These are phyloP conservation scores for Erigeron canadensis DNA, from an alignment of 129 eudicot species.

Conservation along the genomic window DNA sequence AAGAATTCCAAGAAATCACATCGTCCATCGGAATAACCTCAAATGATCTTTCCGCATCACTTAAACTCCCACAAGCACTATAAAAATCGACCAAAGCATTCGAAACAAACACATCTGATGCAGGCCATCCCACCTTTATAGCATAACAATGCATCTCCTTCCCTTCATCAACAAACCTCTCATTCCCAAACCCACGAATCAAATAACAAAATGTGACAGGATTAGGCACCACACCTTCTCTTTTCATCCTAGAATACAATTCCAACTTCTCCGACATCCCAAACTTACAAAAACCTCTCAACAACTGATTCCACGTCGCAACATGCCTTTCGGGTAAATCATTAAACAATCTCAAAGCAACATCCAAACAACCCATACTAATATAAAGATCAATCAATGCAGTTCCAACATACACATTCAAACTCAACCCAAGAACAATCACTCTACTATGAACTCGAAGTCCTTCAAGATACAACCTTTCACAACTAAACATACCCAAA, in stretches of 20 bases:
- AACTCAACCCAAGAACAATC: slow-evolving; percentile 51
- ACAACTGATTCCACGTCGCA: slow-evolving; percentile 67
- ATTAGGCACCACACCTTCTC: slow-evolving; percentile 46
- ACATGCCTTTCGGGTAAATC: slow-evolving; percentile 55
- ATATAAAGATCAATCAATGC: slow-evolving; percentile 69
- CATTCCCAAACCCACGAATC: slow-evolving; percentile 49
- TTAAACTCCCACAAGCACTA: slow-evolving; percentile 62
- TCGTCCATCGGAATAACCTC: slow-evolving; percentile 50
- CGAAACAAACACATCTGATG: slow-evolving; percentile 56
- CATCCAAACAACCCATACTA: slow-evolving; percentile 42
- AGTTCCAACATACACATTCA: slow-evolving; percentile 54
- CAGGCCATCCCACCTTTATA: slow-evolving; percentile 61
- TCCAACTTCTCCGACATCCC: slow-evolving; percentile 46
- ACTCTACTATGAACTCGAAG: slow-evolving; percentile 53
- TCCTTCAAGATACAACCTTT: slow-evolving; percentile 32
- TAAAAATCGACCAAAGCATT: slow-evolving; percentile 81
- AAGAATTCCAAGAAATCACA: slow-evolving; percentile 78
- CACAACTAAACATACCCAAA: slow-evolving; percentile 50
- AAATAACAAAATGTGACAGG: slow-evolving; percentile 60
- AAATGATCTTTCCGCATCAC: slow-evolving; percentile 52
- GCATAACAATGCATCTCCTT: slow-evolving; percentile 57
- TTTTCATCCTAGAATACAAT: slow-evolving; percentile 42
- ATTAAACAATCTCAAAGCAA: slow-evolving; percentile 56
- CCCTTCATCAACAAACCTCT: slow-evolving; percentile 46
- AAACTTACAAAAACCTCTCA: slow-evolving; percentile 48